Evolutionary conservation across 1,284 basidiomycete genomes (phyloP).

Genomic region (Austroboletus niveus): DNA sequence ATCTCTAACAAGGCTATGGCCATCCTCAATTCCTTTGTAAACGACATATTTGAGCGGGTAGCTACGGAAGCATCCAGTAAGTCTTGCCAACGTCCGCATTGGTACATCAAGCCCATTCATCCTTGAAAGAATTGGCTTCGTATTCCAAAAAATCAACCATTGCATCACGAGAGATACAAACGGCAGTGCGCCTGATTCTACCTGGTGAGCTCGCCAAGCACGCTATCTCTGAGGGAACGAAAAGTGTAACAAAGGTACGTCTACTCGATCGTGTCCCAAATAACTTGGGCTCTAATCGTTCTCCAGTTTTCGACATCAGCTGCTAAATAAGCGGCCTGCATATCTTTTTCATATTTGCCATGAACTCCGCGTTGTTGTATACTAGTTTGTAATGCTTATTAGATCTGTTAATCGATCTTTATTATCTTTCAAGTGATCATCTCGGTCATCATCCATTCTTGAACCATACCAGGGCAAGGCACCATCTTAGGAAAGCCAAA

Average conservation of each 20-base stretch:
- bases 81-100: neutral
- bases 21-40: conserved; percentile 75
- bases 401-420: conserved; percentile 29
- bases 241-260: conserved; percentile 45
- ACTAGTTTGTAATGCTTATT: conserved; percentile 31
- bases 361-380: conserved; percentile 26
- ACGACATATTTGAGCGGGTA: conserved; percentile 77
- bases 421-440: neutral
- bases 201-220: conserved; percentile 69
- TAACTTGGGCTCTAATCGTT: conserved; percentile 10
- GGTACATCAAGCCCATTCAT: neutral
- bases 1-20: conserved; percentile 83
- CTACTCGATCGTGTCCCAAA: neutral
- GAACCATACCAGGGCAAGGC: no score
- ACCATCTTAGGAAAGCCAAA: no score
- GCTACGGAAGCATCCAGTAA: conserved; percentile 71
- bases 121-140: conserved; percentile 56
- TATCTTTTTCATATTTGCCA: conserved; percentile 10
- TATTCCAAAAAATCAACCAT: conserved; percentile 84
- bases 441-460: neutral
- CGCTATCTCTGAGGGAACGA: conserved; percentile 77
- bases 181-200: conserved; percentile 74
- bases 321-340: conserved; percentile 32
- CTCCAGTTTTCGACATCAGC: conserved; percentile 42
- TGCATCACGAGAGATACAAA: conserved; percentile 81